Base-by-base conservation (phyloP, 2,329 filamentous ascomycete species). In the Pyrenophora tritici-repentis region DNA sequence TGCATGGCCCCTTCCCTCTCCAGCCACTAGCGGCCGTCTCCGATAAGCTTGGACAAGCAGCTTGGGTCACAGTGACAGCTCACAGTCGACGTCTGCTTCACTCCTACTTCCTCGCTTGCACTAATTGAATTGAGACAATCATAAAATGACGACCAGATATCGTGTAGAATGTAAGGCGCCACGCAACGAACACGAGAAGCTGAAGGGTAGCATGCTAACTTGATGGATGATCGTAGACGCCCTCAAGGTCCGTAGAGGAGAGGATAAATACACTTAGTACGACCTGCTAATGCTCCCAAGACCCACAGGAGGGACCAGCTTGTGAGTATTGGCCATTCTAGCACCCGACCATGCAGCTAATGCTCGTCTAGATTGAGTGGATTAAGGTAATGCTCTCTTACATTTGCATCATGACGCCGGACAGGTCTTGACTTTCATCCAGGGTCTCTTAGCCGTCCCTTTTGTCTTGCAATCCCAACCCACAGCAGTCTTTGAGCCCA, bases 391-490 rank as follows among this genome's bases (percentile, higher is more conserved):
- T 7, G 18, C n/a, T 13, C 12, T 8, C 17, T 4, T 16, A 6
- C 3, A 29, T 12, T 22, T n/a, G 24, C 3, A 14, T 9, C 29
- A 12, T 18, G 18, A 34, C 2, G 16, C 20, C 29, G 55, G 33
- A 52, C 16, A 17, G 9, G 17, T 26, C 13, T 29, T 18, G 33
- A 53, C 36, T 17, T 29, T 13, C 10, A 3, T 13, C 0, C 2
- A 74, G 71, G 72, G 71, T 24, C 83, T 97, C 3, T 80, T 97
- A 10, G 94, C 94, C 1, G 93, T 97, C 0, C 94, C 94, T 0
- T 99, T 99, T 71, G 93, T 99, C 33, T 84, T 99, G 46, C 91
- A 96, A 73, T 97, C 93, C 1, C 92, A 97, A 71, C 94, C 94
- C 3, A 95, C 91, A 1, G 91, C 91, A 16, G 85, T 91, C 35